Percentiles rank a stretch among this genome's conserved stretches.
Conservation (phyloP, 2,329 filamentous ascomycete genomes). For the Pezicula rhizophila region DNA sequence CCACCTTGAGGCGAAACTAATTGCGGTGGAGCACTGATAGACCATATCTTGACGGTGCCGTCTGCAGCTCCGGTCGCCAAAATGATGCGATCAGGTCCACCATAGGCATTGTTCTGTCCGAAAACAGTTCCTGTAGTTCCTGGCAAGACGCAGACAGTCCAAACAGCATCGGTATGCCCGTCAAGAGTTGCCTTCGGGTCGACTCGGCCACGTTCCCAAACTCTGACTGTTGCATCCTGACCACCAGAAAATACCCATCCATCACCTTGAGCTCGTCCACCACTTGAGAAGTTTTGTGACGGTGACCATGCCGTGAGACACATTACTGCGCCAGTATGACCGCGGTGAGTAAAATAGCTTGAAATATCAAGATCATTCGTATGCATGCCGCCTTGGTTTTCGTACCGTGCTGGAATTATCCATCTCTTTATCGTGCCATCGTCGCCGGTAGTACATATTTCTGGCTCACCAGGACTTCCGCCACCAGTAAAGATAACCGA, state of each 20-base stretch:
- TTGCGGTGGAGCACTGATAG: conserved; percentile 84
- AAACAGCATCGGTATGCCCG: conserved; percentile 91
- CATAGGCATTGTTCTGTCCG: conserved; percentile 67
- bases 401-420: conserved; percentile 81
- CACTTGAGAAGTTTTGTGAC: conserved; percentile 81
- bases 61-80: conserved; percentile 90
- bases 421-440: conserved; percentile 95
- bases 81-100: conserved; percentile 77
- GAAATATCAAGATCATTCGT: conserved; percentile 78
- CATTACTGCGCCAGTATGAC: conserved; percentile 85
- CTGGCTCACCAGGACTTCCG: conserved; percentile 89
- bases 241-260: conserved; percentile 99
- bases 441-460: conserved; percentile 93
- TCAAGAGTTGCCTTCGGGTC: conserved; percentile 93
- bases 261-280: conserved; percentile 80
- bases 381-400: conserved; percentile 41
- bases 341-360: conserved; percentile 91
- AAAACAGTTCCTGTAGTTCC: conserved; percentile 76
- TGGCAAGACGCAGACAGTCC: conserved; percentile 89
- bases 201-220: conserved; percentile 92
- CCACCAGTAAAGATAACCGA: conserved; percentile 96
- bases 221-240: conserved; percentile 84
- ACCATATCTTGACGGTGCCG: conserved; percentile 88
- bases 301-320: conserved; percentile 82
- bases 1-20: conserved; percentile 73